Conservation (phyloP, 1,284 basidiomycete species). For the Apiotrichum siamense region DNA sequence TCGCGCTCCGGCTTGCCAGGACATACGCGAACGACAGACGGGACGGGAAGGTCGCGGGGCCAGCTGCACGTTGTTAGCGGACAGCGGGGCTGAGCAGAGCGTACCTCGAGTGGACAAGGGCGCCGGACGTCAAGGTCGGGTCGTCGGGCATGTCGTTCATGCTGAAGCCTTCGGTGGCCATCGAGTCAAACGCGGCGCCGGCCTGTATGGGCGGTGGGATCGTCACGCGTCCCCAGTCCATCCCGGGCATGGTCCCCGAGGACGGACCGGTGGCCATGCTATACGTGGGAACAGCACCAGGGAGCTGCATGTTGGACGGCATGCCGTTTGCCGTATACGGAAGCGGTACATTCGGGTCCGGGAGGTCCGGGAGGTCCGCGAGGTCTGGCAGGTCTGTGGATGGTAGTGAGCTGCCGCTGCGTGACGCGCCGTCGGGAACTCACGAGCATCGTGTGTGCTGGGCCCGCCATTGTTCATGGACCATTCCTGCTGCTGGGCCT, state of each 20-base stretch:
- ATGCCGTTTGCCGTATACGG: background rate
- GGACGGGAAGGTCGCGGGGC: conserved; percentile 34
- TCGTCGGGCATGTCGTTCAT: background rate
- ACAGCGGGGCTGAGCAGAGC: conserved; percentile 6
- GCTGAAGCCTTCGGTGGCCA: background rate
- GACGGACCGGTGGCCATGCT: background rate
- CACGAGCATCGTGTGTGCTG: background rate
- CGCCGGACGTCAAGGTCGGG: background rate
- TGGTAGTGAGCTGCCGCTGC: no score
- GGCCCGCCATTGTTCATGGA: background rate
- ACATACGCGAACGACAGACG: conserved; percentile 25
- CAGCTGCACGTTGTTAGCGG: conserved; percentile 18
- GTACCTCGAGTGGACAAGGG: conserved; percentile 30
- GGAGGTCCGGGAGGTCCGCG: no score
- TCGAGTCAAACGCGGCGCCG: background rate
- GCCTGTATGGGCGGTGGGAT: background rate
- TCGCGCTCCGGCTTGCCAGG: background rate
- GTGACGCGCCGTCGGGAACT: no score
- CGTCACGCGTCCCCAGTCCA: background rate
- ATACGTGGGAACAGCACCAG: background rate
- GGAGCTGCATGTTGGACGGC: background rate
- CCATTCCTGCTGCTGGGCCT: background rate
- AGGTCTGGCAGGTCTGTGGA: no score
- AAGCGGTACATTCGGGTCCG: background rate
- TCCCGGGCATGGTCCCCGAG: background rate